Base-by-base conservation (phyloP, 495 filamentous ascomycete genomes). In the Aspergillus biplanus region DNA sequence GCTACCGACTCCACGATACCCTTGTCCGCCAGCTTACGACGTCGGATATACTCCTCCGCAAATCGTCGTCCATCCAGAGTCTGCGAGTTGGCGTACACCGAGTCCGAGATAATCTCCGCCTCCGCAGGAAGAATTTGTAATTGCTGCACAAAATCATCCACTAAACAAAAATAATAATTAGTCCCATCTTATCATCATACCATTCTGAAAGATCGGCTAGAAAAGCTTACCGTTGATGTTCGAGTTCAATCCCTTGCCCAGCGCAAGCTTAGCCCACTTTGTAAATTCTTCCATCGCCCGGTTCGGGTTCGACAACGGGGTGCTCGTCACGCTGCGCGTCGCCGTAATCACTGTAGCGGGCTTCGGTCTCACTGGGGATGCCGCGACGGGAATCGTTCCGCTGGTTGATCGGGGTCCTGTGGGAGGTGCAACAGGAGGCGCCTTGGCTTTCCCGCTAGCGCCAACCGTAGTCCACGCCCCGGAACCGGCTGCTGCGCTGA, bases 381-480 rank as follows among this genome's bases (percentile, higher is more conserved):
- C 69, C 5, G 82, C 79, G 71, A 72, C 69, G 35, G 76, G 78
- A 21, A 77, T 61, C 7, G 75, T 73, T 64, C 78, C 78, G 65
- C 86, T 89, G 13, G 82, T 76, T 4, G 88, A 79, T 12, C 89
- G 85, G 31, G 78, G 81, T 34, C 86, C 83, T 18, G 81, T 69
- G 53, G 85, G 76, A 15, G 81, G 78, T n/a, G 82, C 81, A 2
- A 44, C 39, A 13, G 85, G 84, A 1, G 87, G 85, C 16, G 86
- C 79, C 81, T 96, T 98, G 35, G 89, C 83, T 78, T 97, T 98
- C 6, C 95, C 95, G 61, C 92, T 86, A 13, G 93, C 92, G n/a
- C 96, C 96, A 48, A 98, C 95, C 0, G 93, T 98, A 35, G 92
- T 94, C 96, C 96, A 98, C 18, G 92, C 93, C 44, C 89, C 82